phyloP scores from a whole-genome alignment of 352 stramenopile genomes.

The Aphanomyces stellatus region DNA sequence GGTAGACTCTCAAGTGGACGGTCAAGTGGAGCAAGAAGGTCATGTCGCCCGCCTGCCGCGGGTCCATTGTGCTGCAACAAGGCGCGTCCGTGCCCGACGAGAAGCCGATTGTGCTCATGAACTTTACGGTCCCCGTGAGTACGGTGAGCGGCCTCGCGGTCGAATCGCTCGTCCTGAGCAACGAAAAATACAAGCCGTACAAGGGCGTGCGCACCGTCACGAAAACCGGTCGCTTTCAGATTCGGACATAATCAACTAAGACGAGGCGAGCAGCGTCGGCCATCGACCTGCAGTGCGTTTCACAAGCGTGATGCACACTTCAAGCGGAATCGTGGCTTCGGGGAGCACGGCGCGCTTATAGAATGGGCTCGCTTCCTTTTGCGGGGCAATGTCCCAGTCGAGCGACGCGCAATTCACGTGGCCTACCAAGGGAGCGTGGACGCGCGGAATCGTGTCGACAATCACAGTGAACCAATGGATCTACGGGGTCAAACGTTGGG shows the following conservation, averaged over 20 bases:
- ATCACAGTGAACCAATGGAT: conserved; percentile 10
- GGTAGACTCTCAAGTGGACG: conserved; percentile 90
- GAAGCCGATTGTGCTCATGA: conserved; percentile 89
- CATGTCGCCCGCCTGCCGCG: conserved; percentile 75
- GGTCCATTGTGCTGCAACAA: conserved; percentile 88
- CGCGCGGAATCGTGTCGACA: conserved; percentile 7
- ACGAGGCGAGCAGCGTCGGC: neutral
- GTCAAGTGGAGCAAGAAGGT: conserved; percentile 91
- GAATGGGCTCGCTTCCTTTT: conserved; percentile 11
- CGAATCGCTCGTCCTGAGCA: conserved; percentile 90
- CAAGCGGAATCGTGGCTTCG: neutral
- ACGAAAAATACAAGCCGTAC: conserved; percentile 97
- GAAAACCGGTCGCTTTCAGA: conserved; percentile 93
- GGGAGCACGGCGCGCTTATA: neutral
- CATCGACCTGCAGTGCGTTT: neutral
- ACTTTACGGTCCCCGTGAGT: conserved; percentile 95
- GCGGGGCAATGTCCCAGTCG: conserved; percentile 6
- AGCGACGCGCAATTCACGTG: neutral
- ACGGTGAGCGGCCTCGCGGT: conserved; percentile 95
- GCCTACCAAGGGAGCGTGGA: neutral
- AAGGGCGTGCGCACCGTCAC: conserved; percentile 96
- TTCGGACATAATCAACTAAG: conserved; percentile 70
- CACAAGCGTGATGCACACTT: conserved; percentile 1
- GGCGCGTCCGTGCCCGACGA: conserved; percentile 76
- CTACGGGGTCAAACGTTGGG: neutral